Base-by-base conservation (phyloP, 345 rosid genomes). In the Cardiospermum halicacabum region DNA sequence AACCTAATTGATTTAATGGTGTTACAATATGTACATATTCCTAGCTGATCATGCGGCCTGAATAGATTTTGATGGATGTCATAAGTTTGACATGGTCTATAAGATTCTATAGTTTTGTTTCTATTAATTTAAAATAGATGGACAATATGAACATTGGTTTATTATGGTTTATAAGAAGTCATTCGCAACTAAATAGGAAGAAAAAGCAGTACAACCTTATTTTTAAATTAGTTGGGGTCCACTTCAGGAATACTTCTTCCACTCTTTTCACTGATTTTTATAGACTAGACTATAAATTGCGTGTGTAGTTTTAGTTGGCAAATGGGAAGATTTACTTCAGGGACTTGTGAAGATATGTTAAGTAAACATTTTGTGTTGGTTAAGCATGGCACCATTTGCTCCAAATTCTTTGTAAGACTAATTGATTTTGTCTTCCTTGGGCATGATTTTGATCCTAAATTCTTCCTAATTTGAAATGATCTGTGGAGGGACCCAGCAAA, bases 101-200 rank as follows among this genome's bases (percentile, higher is more conserved):
- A 54, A 60, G 67, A 59, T 60, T 53, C n/a, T 28, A 55, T 37
- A 45, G 57, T 42, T 60, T 60, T 66, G 26, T 45, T 13, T 61
- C 61, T 63, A 60, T 40, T n/a, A n/a, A n/a, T n/a, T n/a, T n/a
- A 25, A 43, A 9, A 26, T 54, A 24, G 62, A 60, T 34, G 3
- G 56, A 39, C 48, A 21, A 2, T 12, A 57, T n/a, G 4, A 25
- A 36, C 18, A 3, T 32, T 53, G 8, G 40, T 54, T 56, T 5
- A 32, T 11, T 11, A 40, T 55, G 15, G 28, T 37, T 55, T 27
- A 15, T 55, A 21, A 18, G 56, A 28, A 21, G 4, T 56, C 55
- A 28, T 66, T 56, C 60, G 31, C 30, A 30, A 42, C 45, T 0
- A 0, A 43, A n/a, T n/a, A n/a, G n/a, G n/a, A n/a, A n/a, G n/a